Percentiles rank a stretch among this genome's conserved stretches.
phyloP scores from a whole-genome alignment of 352 stramenopile species.

The Pythium dissimile region DNA sequence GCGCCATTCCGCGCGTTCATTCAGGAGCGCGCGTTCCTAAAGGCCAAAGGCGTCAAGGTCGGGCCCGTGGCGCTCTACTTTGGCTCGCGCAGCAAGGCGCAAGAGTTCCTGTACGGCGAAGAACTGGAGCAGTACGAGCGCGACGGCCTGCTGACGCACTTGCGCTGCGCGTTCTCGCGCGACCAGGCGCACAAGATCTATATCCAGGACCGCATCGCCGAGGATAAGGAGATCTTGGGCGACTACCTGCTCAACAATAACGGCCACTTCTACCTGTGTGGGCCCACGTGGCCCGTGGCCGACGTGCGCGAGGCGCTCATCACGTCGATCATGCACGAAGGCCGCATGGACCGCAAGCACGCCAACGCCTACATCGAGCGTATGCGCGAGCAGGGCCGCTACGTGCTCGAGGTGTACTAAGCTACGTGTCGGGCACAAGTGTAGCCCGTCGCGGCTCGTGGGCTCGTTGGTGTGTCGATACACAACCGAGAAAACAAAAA shows the following conservation, averaged over 20 bases:
- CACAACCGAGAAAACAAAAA: background rate
- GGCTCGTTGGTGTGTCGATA: background rate
- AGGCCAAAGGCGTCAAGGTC: conserved; percentile 56
- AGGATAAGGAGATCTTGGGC: conserved; percentile 73
- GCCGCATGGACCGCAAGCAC: conserved; percentile 55
- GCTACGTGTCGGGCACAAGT: background rate
- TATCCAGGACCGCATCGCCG: conserved; percentile 85
- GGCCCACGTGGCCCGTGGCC: conserved; percentile 75
- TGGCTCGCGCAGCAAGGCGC: conserved; percentile 89
- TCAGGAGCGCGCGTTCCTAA: conserved; percentile 80
- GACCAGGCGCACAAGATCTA: conserved; percentile 90
- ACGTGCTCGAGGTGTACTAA: conserved; percentile 86
- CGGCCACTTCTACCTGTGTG: conserved; percentile 86
- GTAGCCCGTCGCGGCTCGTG: no score
- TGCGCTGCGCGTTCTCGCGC: conserved; percentile 84
- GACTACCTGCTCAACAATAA: conserved; percentile 73
- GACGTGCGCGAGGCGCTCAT: conserved; percentile 72
- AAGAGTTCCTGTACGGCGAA: conserved; percentile 96
- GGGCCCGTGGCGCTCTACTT: conserved; percentile 92
- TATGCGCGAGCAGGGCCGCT: conserved; percentile 78
- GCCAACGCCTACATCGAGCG: conserved; percentile 70
- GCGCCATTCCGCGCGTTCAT: conserved; percentile 90
- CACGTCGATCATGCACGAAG: conserved; percentile 47
- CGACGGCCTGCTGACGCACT: conserved; percentile 77
- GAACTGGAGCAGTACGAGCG: conserved; percentile 83